phyloP scores from a whole-genome alignment of 768 basidiomycete genomes.

The Leccinum arenicola region DNA sequence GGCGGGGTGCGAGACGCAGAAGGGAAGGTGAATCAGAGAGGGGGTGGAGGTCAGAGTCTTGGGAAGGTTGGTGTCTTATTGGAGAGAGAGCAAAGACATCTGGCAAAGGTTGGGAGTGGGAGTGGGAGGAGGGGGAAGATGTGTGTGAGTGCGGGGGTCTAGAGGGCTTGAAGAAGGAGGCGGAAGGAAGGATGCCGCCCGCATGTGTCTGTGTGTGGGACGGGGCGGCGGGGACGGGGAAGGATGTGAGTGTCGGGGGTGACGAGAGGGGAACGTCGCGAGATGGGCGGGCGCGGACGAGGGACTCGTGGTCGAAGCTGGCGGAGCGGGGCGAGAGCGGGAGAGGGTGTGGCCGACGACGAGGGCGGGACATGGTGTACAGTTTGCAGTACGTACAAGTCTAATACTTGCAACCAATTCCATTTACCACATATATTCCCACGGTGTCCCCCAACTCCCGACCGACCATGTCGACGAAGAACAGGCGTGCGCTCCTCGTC shows the following conservation, averaged over 20 bases:
- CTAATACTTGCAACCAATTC: neutral
- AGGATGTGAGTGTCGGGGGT: slow-evolving; percentile 13
- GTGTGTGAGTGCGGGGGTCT: slow-evolving; percentile 53
- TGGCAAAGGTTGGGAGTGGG: slow-evolving; percentile 24
- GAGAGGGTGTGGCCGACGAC: slow-evolving; percentile 1
- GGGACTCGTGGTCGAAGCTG: slow-evolving; percentile 19
- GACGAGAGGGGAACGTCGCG: slow-evolving; percentile 26
- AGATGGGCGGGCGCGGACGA: slow-evolving; percentile 2
- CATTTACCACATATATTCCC: slow-evolving; percentile 4
- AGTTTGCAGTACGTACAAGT: neutral
- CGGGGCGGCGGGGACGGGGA: slow-evolving; percentile 28
- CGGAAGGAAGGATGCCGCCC: slow-evolving; percentile 72
- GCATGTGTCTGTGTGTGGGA: slow-evolving; percentile 70
- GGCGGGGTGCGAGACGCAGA: slow-evolving; percentile 33
- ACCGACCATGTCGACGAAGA: slow-evolving; percentile 1
- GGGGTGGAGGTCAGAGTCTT: slow-evolving; percentile 40
- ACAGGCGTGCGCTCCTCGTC: slow-evolving; percentile 41
- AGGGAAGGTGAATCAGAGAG: slow-evolving; percentile 26
- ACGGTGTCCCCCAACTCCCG: slow-evolving; percentile 6
- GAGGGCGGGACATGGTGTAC: neutral
- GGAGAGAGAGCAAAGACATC: slow-evolving; percentile 42
- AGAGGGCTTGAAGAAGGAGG: slow-evolving; percentile 75
- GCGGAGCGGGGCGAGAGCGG: slow-evolving; percentile 1
- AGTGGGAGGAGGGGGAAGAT: slow-evolving; percentile 32
- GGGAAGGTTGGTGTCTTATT: slow-evolving; percentile 36